phyloP scores from a whole-genome alignment of 106 monocot genomes.

The Ottelia alismoides region DNA sequence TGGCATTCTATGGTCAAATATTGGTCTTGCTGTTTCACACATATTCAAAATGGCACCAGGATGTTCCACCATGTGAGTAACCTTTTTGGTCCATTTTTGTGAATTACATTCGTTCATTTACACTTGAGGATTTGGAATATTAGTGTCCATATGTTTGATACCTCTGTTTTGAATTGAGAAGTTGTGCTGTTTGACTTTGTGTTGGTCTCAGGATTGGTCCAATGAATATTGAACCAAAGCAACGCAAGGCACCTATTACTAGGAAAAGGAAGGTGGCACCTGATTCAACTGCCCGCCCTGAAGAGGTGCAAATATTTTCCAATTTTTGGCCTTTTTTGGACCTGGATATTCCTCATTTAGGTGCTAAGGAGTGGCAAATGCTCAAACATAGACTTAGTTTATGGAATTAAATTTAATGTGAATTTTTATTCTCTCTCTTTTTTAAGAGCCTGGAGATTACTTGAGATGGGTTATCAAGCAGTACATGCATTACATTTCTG shows the following conservation, averaged over 20 bases:
- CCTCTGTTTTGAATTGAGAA: background rate
- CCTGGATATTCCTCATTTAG: background rate
- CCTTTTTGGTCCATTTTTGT: background rate
- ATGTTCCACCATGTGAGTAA: slow-evolving; percentile 64
- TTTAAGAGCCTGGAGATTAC: slow-evolving; percentile 18
- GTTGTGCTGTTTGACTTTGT: background rate
- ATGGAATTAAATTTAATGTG: background rate
- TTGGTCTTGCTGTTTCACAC: slow-evolving; percentile 44
- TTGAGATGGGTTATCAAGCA: background rate
- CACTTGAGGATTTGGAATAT: background rate
- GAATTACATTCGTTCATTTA: background rate
- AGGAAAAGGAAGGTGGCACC: slow-evolving; percentile 29
- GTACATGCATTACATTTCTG: background rate
- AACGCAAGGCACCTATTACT: slow-evolving; percentile 23
- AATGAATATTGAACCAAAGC: slow-evolving; percentile 51
- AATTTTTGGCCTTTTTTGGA: background rate
- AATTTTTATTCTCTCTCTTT: background rate
- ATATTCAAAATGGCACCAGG: slow-evolving; percentile 35
- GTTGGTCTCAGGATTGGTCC: slow-evolving; percentile 52
- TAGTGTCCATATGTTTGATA: background rate
- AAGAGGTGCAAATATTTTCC: slow-evolving; percentile 34
- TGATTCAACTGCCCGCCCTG: slow-evolving; percentile 32
- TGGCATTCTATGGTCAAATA: slow-evolving; percentile 27
- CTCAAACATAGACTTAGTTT: background rate
- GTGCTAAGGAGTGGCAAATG: background rate